Conservation (phyloP, 192 early-diverging fungal genomes). For the Spizellomyces sp. region DNA sequence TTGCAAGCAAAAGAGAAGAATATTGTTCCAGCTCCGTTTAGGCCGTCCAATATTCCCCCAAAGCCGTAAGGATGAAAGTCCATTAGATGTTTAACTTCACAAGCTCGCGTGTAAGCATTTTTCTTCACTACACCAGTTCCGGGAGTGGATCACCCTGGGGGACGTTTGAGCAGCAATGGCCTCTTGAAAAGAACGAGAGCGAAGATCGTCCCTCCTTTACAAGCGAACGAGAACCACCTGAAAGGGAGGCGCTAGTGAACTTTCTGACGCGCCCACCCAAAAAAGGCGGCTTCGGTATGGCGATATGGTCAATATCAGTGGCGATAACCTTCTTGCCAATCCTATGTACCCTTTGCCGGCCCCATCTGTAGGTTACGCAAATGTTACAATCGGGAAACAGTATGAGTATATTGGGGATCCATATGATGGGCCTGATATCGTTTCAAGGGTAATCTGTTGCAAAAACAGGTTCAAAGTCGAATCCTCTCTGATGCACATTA, state of each 20-base stretch:
- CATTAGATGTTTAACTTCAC: background rate
- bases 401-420: conserved; percentile 56
- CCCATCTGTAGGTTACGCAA: conserved; percentile 41
- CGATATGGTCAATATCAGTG: too few species aligned
- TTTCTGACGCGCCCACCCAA: conserved; percentile 57
- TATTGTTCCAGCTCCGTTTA: conserved; percentile 51
- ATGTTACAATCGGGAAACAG: conserved; percentile 57
- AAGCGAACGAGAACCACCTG: conserved; percentile 21
- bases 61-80: conserved; percentile 42
- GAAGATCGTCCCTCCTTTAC: conserved; percentile 21
- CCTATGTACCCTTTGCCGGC: background rate
- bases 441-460: conserved; percentile 19
- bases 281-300: conserved; percentile 57
- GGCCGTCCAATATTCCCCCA: conserved; percentile 54
- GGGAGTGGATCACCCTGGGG: conserved; percentile 55
- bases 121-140: conserved; percentile 38
- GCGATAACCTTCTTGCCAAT: too few species aligned
- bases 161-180: conserved; percentile 63
- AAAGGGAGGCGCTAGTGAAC: conserved; percentile 46
- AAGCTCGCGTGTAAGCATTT: background rate
- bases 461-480: too few species aligned
- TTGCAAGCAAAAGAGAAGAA: conserved; percentile 55
- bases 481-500: background rate
- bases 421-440: conserved; percentile 37
- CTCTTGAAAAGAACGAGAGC: conserved; percentile 42